Percentiles rank a stretch among this genome's conserved stretches.
Conservation (phyloP, 306 rosid genomes). For the Pueraria montana region DNA sequence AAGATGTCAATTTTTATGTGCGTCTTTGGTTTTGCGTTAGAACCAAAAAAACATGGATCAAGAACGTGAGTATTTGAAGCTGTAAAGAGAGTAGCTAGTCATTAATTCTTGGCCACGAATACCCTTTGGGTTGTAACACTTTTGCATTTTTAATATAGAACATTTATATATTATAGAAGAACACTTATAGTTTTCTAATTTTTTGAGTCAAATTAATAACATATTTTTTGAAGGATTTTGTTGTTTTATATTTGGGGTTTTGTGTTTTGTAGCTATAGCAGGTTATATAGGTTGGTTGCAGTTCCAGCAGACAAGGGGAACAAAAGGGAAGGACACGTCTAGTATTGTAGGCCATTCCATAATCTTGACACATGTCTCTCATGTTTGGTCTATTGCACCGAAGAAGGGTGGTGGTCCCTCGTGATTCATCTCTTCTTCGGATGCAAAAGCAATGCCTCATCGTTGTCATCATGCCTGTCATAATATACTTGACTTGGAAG, state of each 20-base stretch:
- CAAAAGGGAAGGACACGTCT: conserved; percentile 40
- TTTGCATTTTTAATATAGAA: neutral
- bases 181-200: neutral
- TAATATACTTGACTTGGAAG: conserved; percentile 56
- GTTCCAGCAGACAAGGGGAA: conserved; percentile 43
- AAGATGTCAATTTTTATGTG: no score
- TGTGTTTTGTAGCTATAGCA: conserved; percentile 13
- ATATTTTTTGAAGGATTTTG: neutral
- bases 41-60: no score
- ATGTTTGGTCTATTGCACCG: conserved; percentile 47
- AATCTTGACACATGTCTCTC: conserved; percentile 30
- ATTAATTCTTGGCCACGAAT: no score
- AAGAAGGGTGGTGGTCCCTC: conserved; percentile 52
- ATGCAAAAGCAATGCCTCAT: conserved; percentile 43
- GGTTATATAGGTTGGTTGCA: conserved; percentile 25
- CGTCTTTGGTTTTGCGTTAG: no score
- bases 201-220: no score
- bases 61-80: no score
- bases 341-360: conserved; percentile 41
- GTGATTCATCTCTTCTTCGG: conserved; percentile 31
- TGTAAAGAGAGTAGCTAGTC: no score
- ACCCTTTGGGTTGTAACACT: neutral
- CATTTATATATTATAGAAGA: neutral
- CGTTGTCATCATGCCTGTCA: conserved; percentile 46
- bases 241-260: conserved; percentile 7